These are phyloP conservation scores for Calonectria multiphialidica DNA, from an alignment of 2,329 filamentous ascomycete genomes.

Conservation along the genomic window DNA sequence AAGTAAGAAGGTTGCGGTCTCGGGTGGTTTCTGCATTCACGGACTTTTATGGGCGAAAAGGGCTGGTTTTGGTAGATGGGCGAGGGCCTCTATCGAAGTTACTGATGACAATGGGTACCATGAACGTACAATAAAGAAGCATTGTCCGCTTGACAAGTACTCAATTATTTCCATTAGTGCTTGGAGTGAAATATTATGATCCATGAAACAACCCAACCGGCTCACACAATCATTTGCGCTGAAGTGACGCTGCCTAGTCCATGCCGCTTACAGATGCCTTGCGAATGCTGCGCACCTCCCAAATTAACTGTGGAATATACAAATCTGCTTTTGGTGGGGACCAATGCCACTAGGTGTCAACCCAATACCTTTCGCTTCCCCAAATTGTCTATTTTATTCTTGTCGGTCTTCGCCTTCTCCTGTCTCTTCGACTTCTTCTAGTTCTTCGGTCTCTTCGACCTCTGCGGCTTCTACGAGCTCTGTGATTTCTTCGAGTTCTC, in stretches of 20 bases:
- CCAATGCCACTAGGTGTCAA: too few relatives aligned
- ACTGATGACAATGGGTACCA: conserved; percentile 59
- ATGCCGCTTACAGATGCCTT: not conserved
- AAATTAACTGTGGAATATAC: too few relatives aligned
- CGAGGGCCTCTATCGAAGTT: conserved; percentile 58
- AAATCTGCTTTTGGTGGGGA: too few relatives aligned
- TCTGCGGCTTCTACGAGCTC: too few relatives aligned
- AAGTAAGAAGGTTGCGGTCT: conserved; percentile 84
- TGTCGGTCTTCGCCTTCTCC: too few relatives aligned
- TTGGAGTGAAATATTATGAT: conserved; percentile 16
- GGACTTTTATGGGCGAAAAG: conserved; percentile 69
- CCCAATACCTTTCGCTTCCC: too few relatives aligned
- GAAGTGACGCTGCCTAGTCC: not conserved
- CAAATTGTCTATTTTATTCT: too few relatives aligned
- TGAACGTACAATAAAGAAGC: conserved; percentile 57
- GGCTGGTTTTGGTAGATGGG: conserved; percentile 66
- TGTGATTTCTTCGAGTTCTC: too few relatives aligned
- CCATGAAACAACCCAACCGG: not conserved
- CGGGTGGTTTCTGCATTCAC: conserved; percentile 69
- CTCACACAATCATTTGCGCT: not conserved
- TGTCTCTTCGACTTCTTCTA: too few relatives aligned
- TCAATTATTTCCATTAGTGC: conserved; percentile 33
- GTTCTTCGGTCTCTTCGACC: too few relatives aligned
- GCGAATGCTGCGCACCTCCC: not conserved
- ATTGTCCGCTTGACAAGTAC: conserved; percentile 51